These are phyloP conservation scores for Monosporascus cannonballus DNA, from an alignment of 2,329 filamentous ascomycete genomes.

Conservation along the genomic window DNA sequence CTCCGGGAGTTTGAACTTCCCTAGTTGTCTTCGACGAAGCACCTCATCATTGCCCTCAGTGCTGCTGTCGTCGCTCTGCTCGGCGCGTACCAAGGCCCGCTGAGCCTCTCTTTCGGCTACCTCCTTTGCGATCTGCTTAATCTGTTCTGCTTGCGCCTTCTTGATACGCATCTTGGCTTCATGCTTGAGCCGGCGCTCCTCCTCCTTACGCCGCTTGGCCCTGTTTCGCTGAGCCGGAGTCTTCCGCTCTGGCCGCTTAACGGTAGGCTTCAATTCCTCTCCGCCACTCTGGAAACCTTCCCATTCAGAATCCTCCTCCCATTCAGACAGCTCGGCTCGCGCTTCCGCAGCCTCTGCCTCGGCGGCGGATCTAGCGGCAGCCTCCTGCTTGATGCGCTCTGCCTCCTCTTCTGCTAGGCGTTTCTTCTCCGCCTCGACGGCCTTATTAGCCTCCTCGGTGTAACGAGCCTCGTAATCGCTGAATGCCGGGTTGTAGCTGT, in stretches of 20 bases:
- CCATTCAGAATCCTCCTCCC: constrained; percentile 88
- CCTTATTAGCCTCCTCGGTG: constrained; percentile 68
- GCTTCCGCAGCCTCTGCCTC: constrained; percentile 69
- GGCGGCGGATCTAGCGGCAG: constrained; percentile 63
- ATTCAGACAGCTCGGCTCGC: constrained; percentile 59
- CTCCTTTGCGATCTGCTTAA: constrained; percentile 64
- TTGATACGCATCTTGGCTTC: constrained; percentile 69
- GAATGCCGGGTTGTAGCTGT: constrained; percentile 89
- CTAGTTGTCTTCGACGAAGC: constrained; percentile 67
- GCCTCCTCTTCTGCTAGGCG: constrained; percentile 62
- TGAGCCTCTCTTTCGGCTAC: constrained; percentile 51
- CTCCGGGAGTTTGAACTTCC: constrained; percentile 68
- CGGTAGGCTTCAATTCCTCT: constrained; percentile 57
- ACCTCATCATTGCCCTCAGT: constrained; percentile 55
- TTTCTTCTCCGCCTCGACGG: constrained; percentile 70
- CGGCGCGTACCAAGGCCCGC: constrained; percentile 35
- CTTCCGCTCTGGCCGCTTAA: constrained; percentile 78
- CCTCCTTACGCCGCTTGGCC: constrained; percentile 81
- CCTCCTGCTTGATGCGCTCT: constrained; percentile 61
- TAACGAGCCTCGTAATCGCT: constrained; percentile 78
- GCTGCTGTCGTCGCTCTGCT: constrained; percentile 41
- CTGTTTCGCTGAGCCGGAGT: constrained; percentile 82
- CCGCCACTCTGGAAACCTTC: constrained; percentile 81
- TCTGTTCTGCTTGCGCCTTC: constrained; percentile 63
- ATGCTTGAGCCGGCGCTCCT: constrained; percentile 70